phyloP scores from a whole-genome alignment of 1,284 basidiomycete species.

The Spongispora temasekensis region DNA sequence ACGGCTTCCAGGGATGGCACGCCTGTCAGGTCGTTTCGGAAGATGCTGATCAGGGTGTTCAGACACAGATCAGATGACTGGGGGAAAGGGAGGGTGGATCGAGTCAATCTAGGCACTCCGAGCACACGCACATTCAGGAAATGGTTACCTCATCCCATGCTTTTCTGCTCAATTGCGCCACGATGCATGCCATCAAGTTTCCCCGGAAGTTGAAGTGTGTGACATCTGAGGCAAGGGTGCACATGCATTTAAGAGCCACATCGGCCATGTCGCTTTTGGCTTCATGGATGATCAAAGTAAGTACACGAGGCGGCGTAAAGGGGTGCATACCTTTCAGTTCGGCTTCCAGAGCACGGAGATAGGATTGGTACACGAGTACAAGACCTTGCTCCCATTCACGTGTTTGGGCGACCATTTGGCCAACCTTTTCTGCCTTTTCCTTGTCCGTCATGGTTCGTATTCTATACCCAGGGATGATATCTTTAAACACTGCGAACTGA shows the following conservation, averaged over 20 bases:
- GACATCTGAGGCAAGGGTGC: slow-evolving; percentile 78
- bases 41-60: slow-evolving; percentile 77
- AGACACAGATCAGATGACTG: slow-evolving; percentile 83
- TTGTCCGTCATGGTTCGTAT: slow-evolving; percentile 89
- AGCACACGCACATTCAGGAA: slow-evolving; percentile 9
- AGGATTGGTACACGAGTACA: slow-evolving; percentile 86
- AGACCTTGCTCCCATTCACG: slow-evolving; percentile 98
- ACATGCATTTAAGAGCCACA: slow-evolving; percentile 82
- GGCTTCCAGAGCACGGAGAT: slow-evolving; percentile 81
- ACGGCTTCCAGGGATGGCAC: slow-evolving; percentile 86
- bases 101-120: slow-evolving; percentile 16
- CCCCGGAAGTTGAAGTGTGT: slow-evolving; percentile 98
- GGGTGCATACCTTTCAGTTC: slow-evolving; percentile 78
- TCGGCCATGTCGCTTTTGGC: slow-evolving; percentile 74
- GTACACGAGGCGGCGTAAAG: slow-evolving; percentile 24
- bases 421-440: slow-evolving; percentile 92
- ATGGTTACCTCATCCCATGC: slow-evolving; percentile 82
- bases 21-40: slow-evolving; percentile 80
- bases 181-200: slow-evolving; percentile 89
- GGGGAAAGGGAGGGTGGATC: too few species aligned
- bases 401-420: slow-evolving; percentile 88
- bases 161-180: slow-evolving; percentile 82
- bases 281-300: slow-evolving; percentile 37
- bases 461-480: slow-evolving; percentile 89
- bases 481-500: slow-evolving; percentile 93